Evolutionary conservation across 371 early-diverging fungal species (phyloP), one percentile per base, ranked within the genome.

Genomic region (Umbelopsis sp.): DNA sequence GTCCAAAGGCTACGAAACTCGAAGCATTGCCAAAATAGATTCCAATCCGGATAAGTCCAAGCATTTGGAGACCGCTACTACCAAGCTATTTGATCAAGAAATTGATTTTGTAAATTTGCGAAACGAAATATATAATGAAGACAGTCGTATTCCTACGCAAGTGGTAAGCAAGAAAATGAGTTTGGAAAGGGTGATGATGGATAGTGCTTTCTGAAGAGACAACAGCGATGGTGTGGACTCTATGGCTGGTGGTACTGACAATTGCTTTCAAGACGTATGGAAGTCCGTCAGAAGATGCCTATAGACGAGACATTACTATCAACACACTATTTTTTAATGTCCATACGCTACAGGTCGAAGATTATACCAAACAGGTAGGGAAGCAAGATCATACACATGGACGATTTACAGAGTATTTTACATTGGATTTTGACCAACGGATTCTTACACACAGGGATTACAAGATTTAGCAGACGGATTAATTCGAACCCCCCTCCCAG

Each of bases 301-400:
- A 88, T 46, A 92, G 99, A 9, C 86, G 99, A 37, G 99, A 99
- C 80, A 93, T 93, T 8, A 99, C 99, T 18, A 98, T 99, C 79
- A 99, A 99, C 74, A 89, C 99, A 32, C 83, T 99, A 63, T 99
- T 99, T 71, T 99, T 97, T 82, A 99, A 99, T 80, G 84, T 99
- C 24, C 91, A 94, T 71, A 93, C 96, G 0, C 72, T 77, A 1
- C 38, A 81, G 45, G 93, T 99, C 2, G 99, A 99, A 80, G 99
- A 99, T 75, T 96, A 90, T 67, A 97, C 97, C 1, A 81, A 88
- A 29, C 84, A 73, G 74, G 89, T 85, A 80, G 7, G 2, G 41
- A 41, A 12, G 1, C 12, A 7, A 41, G 65, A 53, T 63, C 20
- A 62, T 11, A 20, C 22, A 45, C n/a, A 20, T n/a, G 1, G 8